Conservation (phyloP, 2,329 filamentous ascomycete species). For the Acrocalymma vagum region DNA sequence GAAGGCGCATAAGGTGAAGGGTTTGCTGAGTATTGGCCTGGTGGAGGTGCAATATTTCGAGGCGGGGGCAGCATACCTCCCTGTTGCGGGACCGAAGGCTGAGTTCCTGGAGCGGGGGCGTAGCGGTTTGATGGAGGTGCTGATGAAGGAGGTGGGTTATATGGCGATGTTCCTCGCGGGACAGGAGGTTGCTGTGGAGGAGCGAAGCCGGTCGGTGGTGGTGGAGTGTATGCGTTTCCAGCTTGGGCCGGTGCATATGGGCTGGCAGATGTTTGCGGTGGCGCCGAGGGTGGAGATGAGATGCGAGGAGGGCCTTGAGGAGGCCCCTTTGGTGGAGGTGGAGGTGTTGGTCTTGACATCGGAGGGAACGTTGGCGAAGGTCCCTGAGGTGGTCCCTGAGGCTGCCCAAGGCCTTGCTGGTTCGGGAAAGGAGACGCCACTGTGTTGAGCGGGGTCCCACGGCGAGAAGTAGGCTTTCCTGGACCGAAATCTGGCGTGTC, state of each 20-base stretch:
- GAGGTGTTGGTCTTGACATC: conserved; percentile 71
- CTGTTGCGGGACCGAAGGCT: conserved; percentile 53
- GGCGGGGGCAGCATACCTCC: conserved; percentile 50
- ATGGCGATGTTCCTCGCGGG: conserved; percentile 82
- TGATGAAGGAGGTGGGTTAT: conserved; percentile 81
- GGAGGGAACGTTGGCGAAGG: conserved; percentile 63
- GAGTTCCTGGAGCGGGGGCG: conserved; percentile 68
- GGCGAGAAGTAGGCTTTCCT: conserved; percentile 74
- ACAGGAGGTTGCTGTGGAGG: conserved; percentile 65
- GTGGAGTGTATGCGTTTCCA: conserved; percentile 67
- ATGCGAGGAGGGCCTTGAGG: conserved; percentile 59
- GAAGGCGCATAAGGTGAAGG: conserved; percentile 47
- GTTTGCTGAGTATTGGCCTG: conserved; percentile 42
- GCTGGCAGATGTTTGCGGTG: conserved; percentile 57
- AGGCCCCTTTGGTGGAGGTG: conserved; percentile 82
- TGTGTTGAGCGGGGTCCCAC: conserved; percentile 75
- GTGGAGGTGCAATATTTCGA: conserved; percentile 54
- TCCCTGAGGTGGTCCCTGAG: conserved; percentile 62
- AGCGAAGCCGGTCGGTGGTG: conserved; percentile 53
- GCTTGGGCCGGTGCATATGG: conserved; percentile 68
- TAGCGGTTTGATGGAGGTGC: conserved; percentile 67
- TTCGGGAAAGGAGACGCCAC: conserved; percentile 80
- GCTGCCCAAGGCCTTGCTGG: conserved; percentile 58
- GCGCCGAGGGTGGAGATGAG: conserved; percentile 71
- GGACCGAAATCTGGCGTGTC: conserved; percentile 82